Conservation (phyloP, 1,284 basidiomycete species). For the Peniophora sp. region DNA sequence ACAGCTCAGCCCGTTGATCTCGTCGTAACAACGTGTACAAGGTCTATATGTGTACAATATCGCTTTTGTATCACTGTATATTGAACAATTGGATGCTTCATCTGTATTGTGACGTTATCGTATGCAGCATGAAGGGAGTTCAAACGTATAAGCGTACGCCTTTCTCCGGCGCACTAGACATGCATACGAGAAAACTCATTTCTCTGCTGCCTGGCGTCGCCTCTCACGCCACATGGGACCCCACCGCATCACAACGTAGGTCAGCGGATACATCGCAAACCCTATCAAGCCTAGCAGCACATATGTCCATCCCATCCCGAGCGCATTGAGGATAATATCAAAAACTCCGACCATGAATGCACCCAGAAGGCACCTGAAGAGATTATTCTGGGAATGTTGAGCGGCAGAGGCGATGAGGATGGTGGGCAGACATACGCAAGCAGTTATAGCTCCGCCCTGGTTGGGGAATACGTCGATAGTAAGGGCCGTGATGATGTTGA, state of each 20-base stretch:
- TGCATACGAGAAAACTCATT: too few species aligned
- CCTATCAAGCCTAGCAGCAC: constrained; percentile 35
- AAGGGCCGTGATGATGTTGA: constrained; percentile 47
- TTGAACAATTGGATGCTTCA: too few species aligned
- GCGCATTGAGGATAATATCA: constrained; percentile 32
- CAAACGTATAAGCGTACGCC: too few species aligned
- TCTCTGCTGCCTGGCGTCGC: neutral
- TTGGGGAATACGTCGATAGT: constrained; percentile 54
- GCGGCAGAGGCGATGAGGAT: neutral
- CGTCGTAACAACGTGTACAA: too few species aligned
- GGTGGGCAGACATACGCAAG: constrained; percentile 39
- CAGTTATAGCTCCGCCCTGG: constrained; percentile 56
- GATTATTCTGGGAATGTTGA: constrained; percentile 37
- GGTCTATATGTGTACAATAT: too few species aligned
- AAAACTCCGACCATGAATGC: constrained; percentile 41
- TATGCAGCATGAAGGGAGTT: too few species aligned
- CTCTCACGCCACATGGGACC: neutral
- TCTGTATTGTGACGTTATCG: too few species aligned
- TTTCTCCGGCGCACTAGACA: too few species aligned
- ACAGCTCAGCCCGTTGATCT: too few species aligned
- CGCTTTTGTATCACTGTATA: too few species aligned
- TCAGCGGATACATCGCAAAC: constrained; percentile 15
- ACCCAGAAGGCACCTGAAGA: constrained; percentile 46
- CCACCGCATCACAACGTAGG: neutral
- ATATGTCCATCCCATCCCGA: constrained; percentile 44